A percentile compares a stretch with the other conserved stretches of the same genome.
Evolutionary conservation across 352 stramenopile genomes (phyloP).

Genomic region (Phytophthora multivora): DNA sequence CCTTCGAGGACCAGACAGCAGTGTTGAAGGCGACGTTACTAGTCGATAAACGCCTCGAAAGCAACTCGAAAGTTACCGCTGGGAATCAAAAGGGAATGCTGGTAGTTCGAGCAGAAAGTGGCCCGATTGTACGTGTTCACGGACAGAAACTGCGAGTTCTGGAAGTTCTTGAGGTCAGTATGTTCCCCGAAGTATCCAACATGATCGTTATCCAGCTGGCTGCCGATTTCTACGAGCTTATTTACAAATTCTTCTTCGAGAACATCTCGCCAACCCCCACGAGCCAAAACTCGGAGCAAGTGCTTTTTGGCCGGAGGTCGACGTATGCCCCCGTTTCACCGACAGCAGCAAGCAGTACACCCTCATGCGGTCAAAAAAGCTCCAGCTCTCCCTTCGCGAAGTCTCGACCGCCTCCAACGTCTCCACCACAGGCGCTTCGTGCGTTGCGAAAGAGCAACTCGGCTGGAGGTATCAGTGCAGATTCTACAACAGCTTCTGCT

Average conservation of each 20-base stretch:
- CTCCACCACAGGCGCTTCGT: conserved; percentile 8
- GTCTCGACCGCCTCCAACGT: conserved; percentile 10
- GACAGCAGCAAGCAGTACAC: conserved; percentile 10
- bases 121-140: conserved; percentile 64
- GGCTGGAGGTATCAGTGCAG: neutral
- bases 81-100: conserved; percentile 76
- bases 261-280: conserved; percentile 28
- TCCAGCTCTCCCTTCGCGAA: conserved; percentile 26
- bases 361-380: conserved; percentile 11
- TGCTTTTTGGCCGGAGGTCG: conserved; percentile 64
- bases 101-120: conserved; percentile 74
- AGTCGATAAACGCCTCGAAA: conserved; percentile 59
- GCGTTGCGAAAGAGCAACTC: conserved; percentile 28
- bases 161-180: conserved; percentile 80
- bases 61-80: conserved; percentile 26
- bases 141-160: conserved; percentile 73
- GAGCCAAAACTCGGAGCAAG: conserved; percentile 52
- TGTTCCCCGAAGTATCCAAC: conserved; percentile 84
- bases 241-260: conserved; percentile 89
- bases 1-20: conserved; percentile 75
- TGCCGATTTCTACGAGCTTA: conserved; percentile 80
- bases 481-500: neutral
- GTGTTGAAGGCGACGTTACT: conserved; percentile 77
- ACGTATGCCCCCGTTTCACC: conserved; percentile 12
- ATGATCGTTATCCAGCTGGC: conserved; percentile 87